phyloP scores from a whole-genome alignment of 192 early-diverging fungal species.

The Backusella macrospora region DNA sequence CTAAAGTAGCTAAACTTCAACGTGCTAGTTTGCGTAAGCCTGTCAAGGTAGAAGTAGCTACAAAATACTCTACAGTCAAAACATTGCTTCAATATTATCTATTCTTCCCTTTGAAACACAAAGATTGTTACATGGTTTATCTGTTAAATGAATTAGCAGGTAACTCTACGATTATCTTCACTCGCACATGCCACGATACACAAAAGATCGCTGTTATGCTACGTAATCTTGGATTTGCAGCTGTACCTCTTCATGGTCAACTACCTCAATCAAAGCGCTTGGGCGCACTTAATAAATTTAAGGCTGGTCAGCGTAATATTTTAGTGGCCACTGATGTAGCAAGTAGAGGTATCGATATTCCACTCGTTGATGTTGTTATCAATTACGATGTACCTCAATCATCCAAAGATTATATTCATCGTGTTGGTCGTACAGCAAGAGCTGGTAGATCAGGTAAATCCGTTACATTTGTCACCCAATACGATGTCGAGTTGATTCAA shows the following conservation, averaged over 20 bases:
- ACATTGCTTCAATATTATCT: constrained; percentile 95
- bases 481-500: constrained; percentile 94
- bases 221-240: constrained; percentile 91
- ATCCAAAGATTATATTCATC: constrained; percentile 88
- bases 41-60: constrained; percentile 94
- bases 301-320: constrained; percentile 83
- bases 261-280: constrained; percentile 91
- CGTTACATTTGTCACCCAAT: constrained; percentile 84
- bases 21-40: constrained; percentile 88
- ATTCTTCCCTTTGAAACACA: constrained; percentile 95
- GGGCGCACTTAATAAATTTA: constrained; percentile 94
- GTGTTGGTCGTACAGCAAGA: constrained; percentile 84
- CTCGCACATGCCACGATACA: constrained; percentile 84
- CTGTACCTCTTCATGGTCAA: constrained; percentile 93
- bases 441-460: constrained; percentile 82
- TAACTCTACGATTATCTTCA: constrained; percentile 90
- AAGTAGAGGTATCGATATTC: constrained; percentile 91
- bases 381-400: constrained; percentile 95
- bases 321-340: constrained; percentile 97
- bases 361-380: constrained; percentile 92
- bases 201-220: constrained; percentile 87
- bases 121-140: constrained; percentile 93
- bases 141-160: constrained; percentile 93
- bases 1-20: constrained; percentile 96
- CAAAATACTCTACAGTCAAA: constrained; percentile 94